Conservation (phyloP, 139 green algal species). For the Chlamydomonas sp. region DNA sequence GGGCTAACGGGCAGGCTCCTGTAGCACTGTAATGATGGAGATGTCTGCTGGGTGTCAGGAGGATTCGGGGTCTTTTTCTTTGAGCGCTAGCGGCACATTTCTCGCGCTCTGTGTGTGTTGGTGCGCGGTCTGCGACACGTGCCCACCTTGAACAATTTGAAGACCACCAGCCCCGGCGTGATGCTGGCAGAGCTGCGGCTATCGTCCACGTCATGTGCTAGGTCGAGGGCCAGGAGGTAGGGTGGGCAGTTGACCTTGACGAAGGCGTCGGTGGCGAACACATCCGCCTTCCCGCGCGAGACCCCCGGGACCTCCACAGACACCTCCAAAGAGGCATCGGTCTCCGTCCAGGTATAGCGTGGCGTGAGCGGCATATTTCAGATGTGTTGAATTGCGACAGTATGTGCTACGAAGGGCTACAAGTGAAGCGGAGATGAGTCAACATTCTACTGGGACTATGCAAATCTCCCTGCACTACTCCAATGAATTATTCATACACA, state of each 20-base stretch:
- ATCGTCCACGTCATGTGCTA: conserved; percentile 60
- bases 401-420: not conserved
- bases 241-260: conserved; percentile 73
- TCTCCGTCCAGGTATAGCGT: conserved; percentile 65
- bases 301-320: conserved; percentile 55
- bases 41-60: no score
- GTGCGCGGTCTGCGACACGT: not conserved
- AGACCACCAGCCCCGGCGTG: conserved; percentile 12
- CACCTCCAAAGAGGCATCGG: conserved; percentile 51
- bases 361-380: conserved; percentile 65
- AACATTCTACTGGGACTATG: not conserved
- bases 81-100: not conserved
- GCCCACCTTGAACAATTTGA: conserved; percentile 57
- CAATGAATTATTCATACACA: not conserved
- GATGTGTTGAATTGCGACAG: not conserved
- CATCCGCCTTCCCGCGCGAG: conserved; percentile 54
- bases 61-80: no score
- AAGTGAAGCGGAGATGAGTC: not conserved
- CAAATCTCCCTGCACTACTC: not conserved
- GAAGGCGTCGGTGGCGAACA: conserved; percentile 66
- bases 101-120: not conserved
- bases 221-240: conserved; percentile 75
- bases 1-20: no score
- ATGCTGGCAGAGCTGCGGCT: conserved; percentile 53
- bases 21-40: no score